Base-by-base conservation (phyloP, 139 green algal species). In the Haematococcus lacustris region DNA sequence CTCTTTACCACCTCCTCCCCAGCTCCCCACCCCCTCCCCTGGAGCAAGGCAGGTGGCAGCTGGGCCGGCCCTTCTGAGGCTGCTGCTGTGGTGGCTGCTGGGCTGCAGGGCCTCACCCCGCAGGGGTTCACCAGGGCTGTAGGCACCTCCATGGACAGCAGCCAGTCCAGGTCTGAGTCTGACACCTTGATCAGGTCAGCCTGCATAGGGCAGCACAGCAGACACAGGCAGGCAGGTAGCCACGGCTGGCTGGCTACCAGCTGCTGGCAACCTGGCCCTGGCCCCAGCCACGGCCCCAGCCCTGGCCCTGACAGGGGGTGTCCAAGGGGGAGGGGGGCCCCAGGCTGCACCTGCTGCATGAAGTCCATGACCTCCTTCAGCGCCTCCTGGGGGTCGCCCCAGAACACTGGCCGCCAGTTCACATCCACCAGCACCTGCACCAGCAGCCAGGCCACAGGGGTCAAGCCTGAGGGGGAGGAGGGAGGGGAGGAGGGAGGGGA, bases 321-420 rank as follows among this genome's bases (percentile, higher is more conserved):
- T 21, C 13, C 13, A 57, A 21, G 13, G 21, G 13, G 13, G 21
- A 57, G 47, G 47, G 21, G 13, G 47, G 51, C 72, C 63, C 70
- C 38, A 41, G 13, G 63, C 37, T 30, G 28, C 41, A 62, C 47
- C 64, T 70, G 61, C 21, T 75, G 32, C 32, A 85, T 63, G 59
- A 84, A 91, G 0, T 78, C 34, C 35, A 60, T 51, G 13, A 90
- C 79, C 0, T 51, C 73, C 4, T 70, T 21, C 57, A 67, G 69
- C 28, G 82, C 80, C 51, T 73, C 63, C 13, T 74, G 71, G 6
- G 67, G 60, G 70, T 91, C 80, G 0, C 72, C 64, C 85, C 88
- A 97, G 73, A 96, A 97, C 43, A 97, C 91, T 0, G 89, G 88
- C 28, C 92, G 78, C 92, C 92, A 97, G 82, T 97, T 97, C 50